Base-by-base conservation (phyloP, 176 grass and related monocot genomes). In the Ensete glaucum region DNA sequence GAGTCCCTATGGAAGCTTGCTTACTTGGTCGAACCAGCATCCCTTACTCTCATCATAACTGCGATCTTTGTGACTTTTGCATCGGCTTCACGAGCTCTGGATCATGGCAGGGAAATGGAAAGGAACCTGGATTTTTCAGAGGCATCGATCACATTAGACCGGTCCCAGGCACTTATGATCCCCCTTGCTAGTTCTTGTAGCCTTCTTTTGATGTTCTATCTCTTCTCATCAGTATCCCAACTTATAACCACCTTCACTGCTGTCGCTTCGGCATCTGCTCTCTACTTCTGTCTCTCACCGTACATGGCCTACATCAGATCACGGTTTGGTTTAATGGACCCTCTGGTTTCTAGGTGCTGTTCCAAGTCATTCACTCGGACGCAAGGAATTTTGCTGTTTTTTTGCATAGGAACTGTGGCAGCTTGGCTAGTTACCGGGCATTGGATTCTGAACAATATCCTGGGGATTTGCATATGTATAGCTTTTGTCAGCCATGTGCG, bases 401-500 rank as follows among this genome's bases (percentile, higher is more conserved):
- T 91, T 73, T 99, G 84, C 29, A 81, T 94, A 78, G 19, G 50
- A 69, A 85, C 66, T 9, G 82, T 99, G 70, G 77, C 74, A 22
- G 80, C 81, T 34, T 99, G 95, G 95, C 43, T 99, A 56, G 82
- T 99, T 50, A 87, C 95, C 64, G 95, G 95, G 59, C 88, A 99
- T 85, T 99, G 95, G 95, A 43, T 99, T 72, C 74, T 99, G 15
- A 99, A 99, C 73, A 99, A 99, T 53, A 1, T 93, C 10, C 76
- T 99, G 48, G 95, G 95, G 7, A 88, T 94, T 67, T 94, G 84
- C 66, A 94, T 99, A 77, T 99, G 95, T 76, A 88, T 94, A 50
- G 89, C 95, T 24, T 99, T 94, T 77, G 95, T 99, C 77, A 94
- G 90, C 71, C 95, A 99, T 85, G 95, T 99, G 65, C 82, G 95